Conservation (phyloP, 768 basidiomycete species). For the Trametes cinnabarina region DNA sequence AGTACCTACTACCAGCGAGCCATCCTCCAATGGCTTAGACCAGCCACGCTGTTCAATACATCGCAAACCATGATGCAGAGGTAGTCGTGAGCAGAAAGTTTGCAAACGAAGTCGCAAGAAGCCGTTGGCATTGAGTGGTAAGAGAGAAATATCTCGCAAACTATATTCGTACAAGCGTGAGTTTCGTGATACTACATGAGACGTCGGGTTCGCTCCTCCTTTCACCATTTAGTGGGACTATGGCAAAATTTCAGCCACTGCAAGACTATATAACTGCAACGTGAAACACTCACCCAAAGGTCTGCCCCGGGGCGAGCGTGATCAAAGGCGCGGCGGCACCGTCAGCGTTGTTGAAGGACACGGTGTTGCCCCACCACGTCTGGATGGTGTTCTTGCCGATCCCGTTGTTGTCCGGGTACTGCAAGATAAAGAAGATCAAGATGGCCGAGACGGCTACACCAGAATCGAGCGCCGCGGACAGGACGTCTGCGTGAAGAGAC, state of each 20-base stretch:
- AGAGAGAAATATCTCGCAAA: too few relatives aligned
- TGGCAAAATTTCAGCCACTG: not conserved
- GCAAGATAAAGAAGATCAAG: constrained; percentile 33
- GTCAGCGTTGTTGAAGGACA: constrained; percentile 33
- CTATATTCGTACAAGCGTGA: not conserved
- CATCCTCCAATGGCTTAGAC: too few relatives aligned
- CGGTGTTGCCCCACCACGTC: constrained; percentile 40
- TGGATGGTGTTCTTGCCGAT: constrained; percentile 35
- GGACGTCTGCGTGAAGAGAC: constrained; percentile 46
- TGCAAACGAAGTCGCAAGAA: too few relatives aligned
- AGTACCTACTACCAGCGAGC: too few relatives aligned
- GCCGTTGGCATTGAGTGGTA: too few relatives aligned
- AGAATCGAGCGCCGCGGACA: constrained; percentile 73
- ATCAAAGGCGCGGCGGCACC: constrained; percentile 26
- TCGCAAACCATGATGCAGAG: too few relatives aligned
- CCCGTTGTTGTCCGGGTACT: constrained; percentile 33
- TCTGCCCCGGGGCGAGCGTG: constrained; percentile 19
- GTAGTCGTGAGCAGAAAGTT: too few relatives aligned
- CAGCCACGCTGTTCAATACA: too few relatives aligned
- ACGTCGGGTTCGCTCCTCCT: not conserved
- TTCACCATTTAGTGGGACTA: constrained; percentile 10
- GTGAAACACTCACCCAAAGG: constrained; percentile 29
- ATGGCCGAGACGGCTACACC: constrained; percentile 41
- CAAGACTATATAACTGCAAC: not conserved
- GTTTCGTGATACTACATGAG: not conserved